Base-by-base conservation (phyloP, 2,329 filamentous ascomycete genomes). In the Dryadomyces sulphureus region DNA sequence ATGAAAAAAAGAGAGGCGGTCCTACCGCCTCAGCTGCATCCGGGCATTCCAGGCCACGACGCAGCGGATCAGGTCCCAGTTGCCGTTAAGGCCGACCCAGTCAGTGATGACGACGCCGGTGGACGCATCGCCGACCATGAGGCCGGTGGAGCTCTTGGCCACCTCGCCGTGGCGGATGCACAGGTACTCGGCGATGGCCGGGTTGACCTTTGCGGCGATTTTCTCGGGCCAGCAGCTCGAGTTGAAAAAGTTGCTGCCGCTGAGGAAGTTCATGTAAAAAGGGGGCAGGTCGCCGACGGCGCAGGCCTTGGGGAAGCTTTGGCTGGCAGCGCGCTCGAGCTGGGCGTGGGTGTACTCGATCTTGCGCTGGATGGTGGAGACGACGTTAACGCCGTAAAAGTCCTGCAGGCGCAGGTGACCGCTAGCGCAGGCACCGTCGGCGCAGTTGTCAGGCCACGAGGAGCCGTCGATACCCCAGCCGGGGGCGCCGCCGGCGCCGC, bases 191-290 rank as follows among this genome's bases (percentile, higher is more conserved):
- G 79, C 60, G 45, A 79, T 73, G 2, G 81, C 79, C 17, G 89
- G 84, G 65, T 96, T 96, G 42, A 94, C 72, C 65, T 84, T 86
- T 19, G 78, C 81, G 1, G 92, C 90, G 60, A 98, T 86, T 57
- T 77, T 81, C 62, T 94, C 89, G 0, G 92, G 92, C 92, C 92
- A 98, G 62, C 88, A 94, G 46, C 77, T 79, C 1, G 81, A 70
- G 53, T 86, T 89, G 79, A 90, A 96, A 67, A 96, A 96, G 65
- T 95, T 95, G 61, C 83, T 90, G 1, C 82, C 92, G 54, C 75
- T 87, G 51, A 95, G 62, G 60, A 95, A 96, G 62, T 96, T 98
- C 62, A 96, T 67, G 56, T 84, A 94, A 54, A 95, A 73, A 7
- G 46, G 45, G 3, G 46, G 46, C 12, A 27, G 32, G 19, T 5